Base-by-base conservation (phyloP, 2,329 filamentous ascomycete genomes). In the Colletotrichum sp. region DNA sequence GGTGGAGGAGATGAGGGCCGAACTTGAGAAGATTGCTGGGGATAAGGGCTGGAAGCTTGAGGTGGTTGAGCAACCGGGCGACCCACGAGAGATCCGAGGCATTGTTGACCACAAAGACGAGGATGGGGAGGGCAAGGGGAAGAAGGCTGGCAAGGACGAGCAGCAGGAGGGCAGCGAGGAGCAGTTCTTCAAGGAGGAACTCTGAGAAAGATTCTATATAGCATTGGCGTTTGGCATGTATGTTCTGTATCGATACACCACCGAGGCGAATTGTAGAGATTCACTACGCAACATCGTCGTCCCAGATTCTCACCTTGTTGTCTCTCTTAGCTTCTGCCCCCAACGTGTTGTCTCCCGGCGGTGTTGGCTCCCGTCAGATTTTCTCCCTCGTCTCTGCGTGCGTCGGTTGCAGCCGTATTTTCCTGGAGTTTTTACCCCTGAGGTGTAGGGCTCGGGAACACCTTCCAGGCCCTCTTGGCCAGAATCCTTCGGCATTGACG, bases 31-130 rank as follows among this genome's bases (percentile, higher is more conserved):
- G 80, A 82, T 94, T 55, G 95, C 95, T 0, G 91, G 92, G 4
- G 92, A 93, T 9, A 91, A 92, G 78, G 92, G 92, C 18, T 98
- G 96, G 95, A 94, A 93, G 80, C 86, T 98, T 75, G 95, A 97
- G 83, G 88, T 97, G 16, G 91, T 97, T 2, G 94, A 97, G 80
- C 88, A 92, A 13, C 90, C 93, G 2, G 89, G 90, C 26, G 89
- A 90, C 26, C 86, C 91, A 22, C 81, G 85, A 77, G 93, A 95
- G 81, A 91, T 96, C 55, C 87, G 93, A 60, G 95, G 93, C 1
- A 91, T 95, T 57, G 90, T 96, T 18, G 92, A 93, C 32, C 89
- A 90, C 2, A 18, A 64, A 15, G 87, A 24, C 32, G 62, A 89
- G 12, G 83, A 86, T 10, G 82, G 81, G 18, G 80, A 82, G 39